phyloP scores from a whole-genome alignment of 2,329 filamentous ascomycete species.

The Ophidiomyces ophidiicola region DNA sequence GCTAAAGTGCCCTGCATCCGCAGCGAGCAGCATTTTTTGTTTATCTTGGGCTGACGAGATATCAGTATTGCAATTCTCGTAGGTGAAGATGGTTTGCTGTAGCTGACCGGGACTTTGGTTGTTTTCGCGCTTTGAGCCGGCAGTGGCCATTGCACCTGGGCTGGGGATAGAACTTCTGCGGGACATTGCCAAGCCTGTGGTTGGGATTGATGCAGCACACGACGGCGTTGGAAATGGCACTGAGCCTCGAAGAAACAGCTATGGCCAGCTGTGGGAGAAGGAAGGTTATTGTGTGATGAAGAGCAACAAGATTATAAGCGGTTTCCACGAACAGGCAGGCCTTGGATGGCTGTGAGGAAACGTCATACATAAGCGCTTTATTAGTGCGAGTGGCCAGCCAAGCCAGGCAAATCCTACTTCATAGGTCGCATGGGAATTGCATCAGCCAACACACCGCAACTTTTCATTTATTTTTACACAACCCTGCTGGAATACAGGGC shows the following conservation, averaged over 20 bases:
- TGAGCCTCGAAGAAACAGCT: no score
- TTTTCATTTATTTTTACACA: conserved; percentile 10
- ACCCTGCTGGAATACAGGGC: conserved; percentile 1
- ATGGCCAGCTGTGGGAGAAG: no score
- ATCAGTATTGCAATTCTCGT: neutral
- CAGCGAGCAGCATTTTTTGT: conserved; percentile 38
- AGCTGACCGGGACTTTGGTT: conserved; percentile 4
- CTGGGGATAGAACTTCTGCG: conserved; percentile 12
- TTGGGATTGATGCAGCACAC: neutral
- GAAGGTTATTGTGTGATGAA: neutral
- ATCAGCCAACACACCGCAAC: conserved; percentile 4
- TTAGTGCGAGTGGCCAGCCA: no score
- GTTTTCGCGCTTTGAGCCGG: conserved; percentile 3
- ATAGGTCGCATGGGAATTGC: neutral
- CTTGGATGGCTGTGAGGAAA: neutral
- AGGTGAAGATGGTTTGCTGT: neutral
- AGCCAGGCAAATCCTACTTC: neutral
- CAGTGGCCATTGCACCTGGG: conserved; percentile 6
- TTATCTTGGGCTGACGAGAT: conserved; percentile 34
- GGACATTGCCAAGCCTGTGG: conserved; percentile 10
- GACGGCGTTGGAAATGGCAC: no score
- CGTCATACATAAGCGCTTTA: no score
- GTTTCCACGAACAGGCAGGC: neutral
- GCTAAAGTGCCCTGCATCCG: conserved; percentile 40
- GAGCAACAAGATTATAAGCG: neutral